Base-by-base conservation (phyloP, 1,139 yeast genomes). In the Candida frijolesensis region DNA sequence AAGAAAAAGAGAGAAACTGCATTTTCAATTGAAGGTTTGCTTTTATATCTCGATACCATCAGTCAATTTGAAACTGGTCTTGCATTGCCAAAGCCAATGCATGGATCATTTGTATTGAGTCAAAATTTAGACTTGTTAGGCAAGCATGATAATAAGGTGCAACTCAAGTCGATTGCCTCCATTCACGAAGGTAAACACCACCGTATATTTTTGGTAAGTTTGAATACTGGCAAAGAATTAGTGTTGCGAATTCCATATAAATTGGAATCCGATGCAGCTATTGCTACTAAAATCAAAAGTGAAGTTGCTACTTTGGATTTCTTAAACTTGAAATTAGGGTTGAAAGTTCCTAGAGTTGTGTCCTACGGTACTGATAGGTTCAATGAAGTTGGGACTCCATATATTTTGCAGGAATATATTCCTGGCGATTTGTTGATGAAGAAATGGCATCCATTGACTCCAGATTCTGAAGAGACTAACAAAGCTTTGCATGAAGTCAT, bases 271-370 rank as follows among this genome's bases (percentile, higher is more conserved):
- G 83, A 82, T 51, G 80, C 78, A 55, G 83, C 87, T 50, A 80
- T 87, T 50, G 73, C 82, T 44, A 76, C 83, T 55, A 85, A 89
- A 57, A 76, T 94, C 62, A 85, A 87, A 66, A 84, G 94, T 66
- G 99, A 94, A 69, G 97, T 86, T 44, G 99, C 99, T 19, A 92
- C 98, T 1, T 75, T 88, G 74, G 97, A 92, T 67, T 92, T 89
- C 66, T 77, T 86, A 50, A 68, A 76, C 47, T 68, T 79, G 58
- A 84, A 84, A 58, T 65, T 84, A 40, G 74, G 72, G 2, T 65
- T 74, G 43, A 76, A 79, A 32, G 89, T 88, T 44, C 97, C 98
- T 42, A 82, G 82, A 57, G 88, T 90, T 9, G 70, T 85, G 49
- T 83, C 92, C 27, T 94, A 87, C 73, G 87, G 88, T 51, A 75